A percentile compares a stretch with the other conserved stretches of the same genome.
phyloP scores from a whole-genome alignment of 2,329 filamentous ascomycete genomes.

The Penicillium sp. region DNA sequence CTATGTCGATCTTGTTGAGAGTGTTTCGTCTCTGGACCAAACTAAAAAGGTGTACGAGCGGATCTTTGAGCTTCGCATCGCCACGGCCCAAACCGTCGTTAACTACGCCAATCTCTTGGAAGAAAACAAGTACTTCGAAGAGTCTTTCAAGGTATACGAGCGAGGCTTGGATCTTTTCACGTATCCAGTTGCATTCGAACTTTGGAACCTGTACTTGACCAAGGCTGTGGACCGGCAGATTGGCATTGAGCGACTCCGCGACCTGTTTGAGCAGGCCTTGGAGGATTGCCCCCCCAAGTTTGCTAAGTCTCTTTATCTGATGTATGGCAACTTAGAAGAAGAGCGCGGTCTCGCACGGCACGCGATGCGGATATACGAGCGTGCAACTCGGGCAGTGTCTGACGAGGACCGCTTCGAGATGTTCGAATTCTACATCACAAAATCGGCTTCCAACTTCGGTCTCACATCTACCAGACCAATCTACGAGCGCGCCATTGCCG shows the following conservation, averaged over 20 bases:
- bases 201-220: constrained; percentile 97
- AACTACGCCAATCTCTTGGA: constrained; percentile 96
- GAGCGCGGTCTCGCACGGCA: constrained; percentile 90
- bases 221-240: constrained; percentile 97
- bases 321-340: constrained; percentile 97
- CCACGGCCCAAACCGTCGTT: constrained; percentile 95
- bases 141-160: constrained; percentile 97
- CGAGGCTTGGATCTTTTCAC: constrained; percentile 96
- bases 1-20: constrained; percentile 96
- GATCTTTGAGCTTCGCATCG: constrained; percentile 96
- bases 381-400: constrained; percentile 87
- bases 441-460: constrained; percentile 96
- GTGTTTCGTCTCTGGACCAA: constrained; percentile 84
- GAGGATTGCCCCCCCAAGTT: constrained; percentile 94
- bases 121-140: constrained; percentile 92
- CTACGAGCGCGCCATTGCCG: constrained; percentile 91
- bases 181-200: constrained; percentile 95
- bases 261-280: constrained; percentile 95
- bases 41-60: constrained; percentile 93
- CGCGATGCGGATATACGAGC: constrained; percentile 98
- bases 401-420: constrained; percentile 95
- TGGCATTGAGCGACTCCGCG: constrained; percentile 86
- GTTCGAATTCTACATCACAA: constrained; percentile 99
- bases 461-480: constrained; percentile 91
- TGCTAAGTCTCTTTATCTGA: constrained; percentile 91